Conservation (phyloP, 2,329 filamentous ascomycete genomes). For the Ilyonectria mors-panacis region DNA sequence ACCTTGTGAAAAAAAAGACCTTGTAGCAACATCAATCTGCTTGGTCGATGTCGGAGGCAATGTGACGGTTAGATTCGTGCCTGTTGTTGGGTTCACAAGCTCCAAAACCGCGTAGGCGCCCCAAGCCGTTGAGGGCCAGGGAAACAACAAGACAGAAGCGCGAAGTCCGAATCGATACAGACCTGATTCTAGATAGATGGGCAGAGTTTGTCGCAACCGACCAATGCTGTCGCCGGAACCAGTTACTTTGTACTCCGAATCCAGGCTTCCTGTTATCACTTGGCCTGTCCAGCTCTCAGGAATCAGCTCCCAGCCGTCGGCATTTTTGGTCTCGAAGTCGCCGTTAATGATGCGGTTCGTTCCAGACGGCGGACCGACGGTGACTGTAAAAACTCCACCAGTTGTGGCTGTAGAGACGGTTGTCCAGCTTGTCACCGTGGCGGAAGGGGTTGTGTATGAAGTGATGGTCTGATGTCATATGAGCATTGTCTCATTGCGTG, state of each 20-base stretch:
- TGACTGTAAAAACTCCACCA: constrained; percentile 19
- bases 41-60: neutral
- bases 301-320: constrained; percentile 21
- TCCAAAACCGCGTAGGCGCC: constrained; percentile 5
- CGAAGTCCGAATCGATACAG: constrained; percentile 5
- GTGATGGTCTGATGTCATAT: constrained; percentile 10
- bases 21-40: neutral
- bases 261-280: constrained; percentile 7
- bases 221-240: constrained; percentile 15
- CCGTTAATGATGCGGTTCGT: constrained; percentile 27
- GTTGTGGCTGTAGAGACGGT: constrained; percentile 31
- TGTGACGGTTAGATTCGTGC: constrained; percentile 25
- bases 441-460: constrained; percentile 18
- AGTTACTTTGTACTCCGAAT: constrained; percentile 10
- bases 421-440: constrained; percentile 24
- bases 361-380: constrained; percentile 20
- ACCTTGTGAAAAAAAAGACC: neutral
- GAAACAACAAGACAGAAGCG: neutral
- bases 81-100: constrained; percentile 19
- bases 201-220: constrained; percentile 5
- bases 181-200: constrained; percentile 28
- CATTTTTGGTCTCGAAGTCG: constrained; percentile 24
- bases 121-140: constrained; percentile 5
- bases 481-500: neutral
- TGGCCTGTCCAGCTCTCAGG: constrained; percentile 22